Base-by-base conservation (phyloP, 805 yeast species). In the Kazachstania africana region DNA sequence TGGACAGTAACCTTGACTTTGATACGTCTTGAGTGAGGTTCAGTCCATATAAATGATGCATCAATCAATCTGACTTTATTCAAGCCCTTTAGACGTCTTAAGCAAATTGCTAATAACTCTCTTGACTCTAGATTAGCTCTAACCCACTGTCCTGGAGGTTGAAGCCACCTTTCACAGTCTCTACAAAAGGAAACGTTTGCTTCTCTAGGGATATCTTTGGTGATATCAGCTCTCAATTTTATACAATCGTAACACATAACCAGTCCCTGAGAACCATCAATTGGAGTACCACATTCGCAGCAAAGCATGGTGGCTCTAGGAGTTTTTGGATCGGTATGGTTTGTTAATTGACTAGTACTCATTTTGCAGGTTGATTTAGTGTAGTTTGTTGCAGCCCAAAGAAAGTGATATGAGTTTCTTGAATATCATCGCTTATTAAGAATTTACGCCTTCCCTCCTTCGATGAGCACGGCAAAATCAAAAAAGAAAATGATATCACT, bases 211-310 rank as follows among this genome's bases (percentile, higher is more conserved):
- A 80, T 78, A 24, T 94, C 95, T 43, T 78, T 83, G 1, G 98
- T 85, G 47, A 91, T 84, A 55, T 88, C 96, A 35, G 83, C 91
- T 2, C 82, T 83, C 50, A 87, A 65, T 58, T 83, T 83, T 54
- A 91, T 82, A 72, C 98, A 91, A 60, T 91, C 97, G 63, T 81
- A 77, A 63, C 98, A 91, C 94, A 88, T 84, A 16, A 85, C 94
- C 35, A 87, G 63, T 6, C 95, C 95, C 14, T 73, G 64, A 16
- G 96, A 82, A 26, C 97, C 97, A 53, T 91, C 97, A 71, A 91
- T 83, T 28, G 97, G 96, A 33, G 80, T 83, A 61, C 97, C 97
- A 77, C 98, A 91, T 76, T 83, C 84, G 61, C 94, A 85, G 66
- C 98, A 91, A 36, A 91, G 72, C 40, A 88, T 87, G 2, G 97